These are phyloP conservation scores for Cryptococcus maquisensis DNA, from an alignment of 1,284 basidiomycete genomes.

Conservation along the genomic window DNA sequence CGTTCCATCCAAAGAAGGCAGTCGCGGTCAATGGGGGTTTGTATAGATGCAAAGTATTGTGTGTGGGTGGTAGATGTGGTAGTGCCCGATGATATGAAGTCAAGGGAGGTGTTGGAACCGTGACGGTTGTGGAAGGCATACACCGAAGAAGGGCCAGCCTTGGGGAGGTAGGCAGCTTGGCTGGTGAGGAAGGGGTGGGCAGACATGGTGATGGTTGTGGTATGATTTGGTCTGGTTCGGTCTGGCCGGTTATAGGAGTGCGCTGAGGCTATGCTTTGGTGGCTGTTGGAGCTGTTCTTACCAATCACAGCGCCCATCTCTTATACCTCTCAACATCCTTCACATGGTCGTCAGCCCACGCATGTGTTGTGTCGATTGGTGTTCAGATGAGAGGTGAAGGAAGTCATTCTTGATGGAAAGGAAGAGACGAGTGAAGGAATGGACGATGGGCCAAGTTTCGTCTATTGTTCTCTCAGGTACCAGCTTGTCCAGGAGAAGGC, in stretches of 20 bases:
- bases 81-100: slow-evolving; percentile 3
- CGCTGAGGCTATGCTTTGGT: background rate
- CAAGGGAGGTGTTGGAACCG: slow-evolving; percentile 5
- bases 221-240: background rate
- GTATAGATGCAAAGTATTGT: background rate
- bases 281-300: background rate
- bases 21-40: slow-evolving; percentile 8
- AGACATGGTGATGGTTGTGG: background rate
- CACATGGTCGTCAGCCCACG: background rate
- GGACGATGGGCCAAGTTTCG: background rate
- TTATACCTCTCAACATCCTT: background rate
- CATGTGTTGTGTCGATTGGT: background rate
- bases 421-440: background rate
- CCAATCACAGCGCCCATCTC: background rate
- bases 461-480: no score
- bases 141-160: background rate
- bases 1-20: slow-evolving; percentile 14
- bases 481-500: no score
- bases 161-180: slow-evolving; percentile 17
- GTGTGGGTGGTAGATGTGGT: slow-evolving; percentile 3
- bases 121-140: slow-evolving; percentile 4
- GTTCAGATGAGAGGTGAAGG: background rate
- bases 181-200: slow-evolving; percentile 26
- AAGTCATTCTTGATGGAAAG: background rate
- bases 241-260: background rate